A percentile compares a stretch with the other conserved stretches of the same genome.
phyloP scores from a whole-genome alignment of 2,329 filamentous ascomycete genomes.

The Aspergillus flavus region DNA sequence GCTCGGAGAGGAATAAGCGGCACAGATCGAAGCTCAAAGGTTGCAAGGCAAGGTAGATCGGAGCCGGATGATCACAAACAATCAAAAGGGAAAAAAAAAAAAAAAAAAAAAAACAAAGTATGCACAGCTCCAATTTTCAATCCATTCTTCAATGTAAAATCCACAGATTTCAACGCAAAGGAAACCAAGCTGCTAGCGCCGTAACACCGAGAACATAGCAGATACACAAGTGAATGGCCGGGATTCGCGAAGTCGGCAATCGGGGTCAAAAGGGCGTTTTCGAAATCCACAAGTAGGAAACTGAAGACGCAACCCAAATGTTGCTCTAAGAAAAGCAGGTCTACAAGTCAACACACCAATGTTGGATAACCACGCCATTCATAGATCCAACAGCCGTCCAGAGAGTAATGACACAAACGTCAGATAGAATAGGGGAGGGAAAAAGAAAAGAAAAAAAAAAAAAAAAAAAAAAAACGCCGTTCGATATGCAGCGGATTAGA shows the following conservation, averaged over 20 bases:
- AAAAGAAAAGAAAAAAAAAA: conserved; percentile 12
- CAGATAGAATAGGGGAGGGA: background rate
- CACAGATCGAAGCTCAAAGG: conserved; percentile 21
- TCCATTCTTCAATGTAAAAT: conserved; percentile 16
- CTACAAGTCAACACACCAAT: conserved; percentile 26
- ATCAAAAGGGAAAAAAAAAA: background rate
- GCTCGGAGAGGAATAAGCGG: conserved; percentile 10
- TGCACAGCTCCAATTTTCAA: conserved; percentile 16
- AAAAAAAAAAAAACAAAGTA: background rate
- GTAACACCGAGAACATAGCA: conserved; percentile 22
- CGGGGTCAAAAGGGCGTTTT: background rate
- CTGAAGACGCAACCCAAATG: conserved; percentile 22
- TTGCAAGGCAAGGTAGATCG: conserved; percentile 23
- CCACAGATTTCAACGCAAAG: conserved; percentile 18
- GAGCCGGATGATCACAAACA: conserved; percentile 18
- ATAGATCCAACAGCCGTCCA: conserved; percentile 26
- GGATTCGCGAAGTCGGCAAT: conserved; percentile 1
- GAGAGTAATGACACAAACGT: conserved; percentile 19
- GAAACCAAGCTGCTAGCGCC: conserved; percentile 20
- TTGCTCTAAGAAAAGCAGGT: conserved; percentile 27
- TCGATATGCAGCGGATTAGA: conserved; percentile 62
- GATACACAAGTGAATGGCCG: conserved; percentile 13
- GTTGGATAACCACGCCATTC: conserved; percentile 22
- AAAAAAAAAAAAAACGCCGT: conserved; percentile 31
- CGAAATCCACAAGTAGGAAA: background rate